Evolutionary conservation across 139 green algal genomes (phyloP), one percentile per base, ranked within the genome.

Genomic region (Chlorella sp.): DNA sequence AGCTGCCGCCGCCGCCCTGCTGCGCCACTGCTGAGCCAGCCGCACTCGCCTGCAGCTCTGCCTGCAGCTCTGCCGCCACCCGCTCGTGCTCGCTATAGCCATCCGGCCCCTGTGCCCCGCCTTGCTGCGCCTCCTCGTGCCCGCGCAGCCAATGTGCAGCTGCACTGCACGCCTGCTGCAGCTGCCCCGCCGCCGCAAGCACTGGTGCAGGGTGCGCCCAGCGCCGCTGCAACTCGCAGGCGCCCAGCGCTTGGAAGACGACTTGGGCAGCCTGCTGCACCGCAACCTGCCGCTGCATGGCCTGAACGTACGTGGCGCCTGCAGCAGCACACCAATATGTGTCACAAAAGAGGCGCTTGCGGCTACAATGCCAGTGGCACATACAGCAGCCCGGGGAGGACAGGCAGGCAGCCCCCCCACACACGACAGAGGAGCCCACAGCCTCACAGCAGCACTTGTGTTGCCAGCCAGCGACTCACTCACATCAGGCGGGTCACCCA

Each of bases 11-110:
- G 64, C 64, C 21, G 21, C 64, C 64, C 64, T 28, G 64, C 21
- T 26, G 21, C 24, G 64, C 64, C 64, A 14, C 64, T 28, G 48
- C 48, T 57, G 48, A 57, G 39, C 78, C 21, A 9, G 81, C 81
- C 57, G 81, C 81, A 1, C 7, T 32, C 32, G 79, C 79, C 79
- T 84, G 79, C 42, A 86, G 15, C 57, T 42, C 32, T 18, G 53
- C 81, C 28, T 86, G 81, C 81, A 86, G n/a, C 81, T 73, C 81
- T 26, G 81, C 81, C 15, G 81, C 81, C 32, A 15, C 81, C 2
- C 81, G 81, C n/a, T 75, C 81, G 16, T 75, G 81, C 81, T 19
- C 79, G 19, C n/a, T 64, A 18, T n/a, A 28, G 5, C 18, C 30
- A 12, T 11, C 80, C 5, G 80, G 26, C 64, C 21, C 64, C 64